Evolutionary conservation across 1,284 basidiomycete genomes (phyloP).

Genomic region (Abortiporus biennis): DNA sequence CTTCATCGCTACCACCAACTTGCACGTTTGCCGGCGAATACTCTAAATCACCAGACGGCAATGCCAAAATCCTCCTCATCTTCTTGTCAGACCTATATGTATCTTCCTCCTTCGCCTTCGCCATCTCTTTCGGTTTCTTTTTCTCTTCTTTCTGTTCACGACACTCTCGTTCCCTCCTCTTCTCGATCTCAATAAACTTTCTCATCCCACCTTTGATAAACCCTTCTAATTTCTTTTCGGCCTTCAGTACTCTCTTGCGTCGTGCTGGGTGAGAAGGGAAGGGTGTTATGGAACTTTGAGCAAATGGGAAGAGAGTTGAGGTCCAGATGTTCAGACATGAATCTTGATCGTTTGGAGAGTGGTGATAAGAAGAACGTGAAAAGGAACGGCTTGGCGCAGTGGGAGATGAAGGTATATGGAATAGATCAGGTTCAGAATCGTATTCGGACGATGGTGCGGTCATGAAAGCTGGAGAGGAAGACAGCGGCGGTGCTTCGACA

Average conservation of each 20-base stretch:
- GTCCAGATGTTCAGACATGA: conserved; percentile 12
- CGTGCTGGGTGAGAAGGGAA: conserved; percentile 20
- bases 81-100: neutral
- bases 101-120: neutral
- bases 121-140: neutral
- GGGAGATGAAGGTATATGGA: too few relatives aligned
- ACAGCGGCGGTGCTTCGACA: too few relatives aligned
- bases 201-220: conserved; percentile 21
- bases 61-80: neutral
- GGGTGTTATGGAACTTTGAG: conserved; percentile 20
- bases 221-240: conserved; percentile 19
- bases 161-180: conserved; percentile 14
- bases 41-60: neutral
- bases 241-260: conserved; percentile 22
- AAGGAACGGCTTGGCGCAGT: too few relatives aligned
- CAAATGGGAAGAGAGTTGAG: conserved; percentile 11
- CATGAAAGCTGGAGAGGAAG: conserved; percentile 4
- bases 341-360: too few relatives aligned
- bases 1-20: neutral
- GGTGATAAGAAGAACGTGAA: too few relatives aligned
- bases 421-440: conserved; percentile 9
- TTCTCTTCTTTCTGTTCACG: conserved; percentile 11
- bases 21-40: too few relatives aligned
- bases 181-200: conserved; percentile 17
- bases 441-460: conserved; percentile 4